Evolutionary conservation across 2,329 filamentous ascomycete species (phyloP).

Genomic region (Thielaviopsis ethacetica): DNA sequence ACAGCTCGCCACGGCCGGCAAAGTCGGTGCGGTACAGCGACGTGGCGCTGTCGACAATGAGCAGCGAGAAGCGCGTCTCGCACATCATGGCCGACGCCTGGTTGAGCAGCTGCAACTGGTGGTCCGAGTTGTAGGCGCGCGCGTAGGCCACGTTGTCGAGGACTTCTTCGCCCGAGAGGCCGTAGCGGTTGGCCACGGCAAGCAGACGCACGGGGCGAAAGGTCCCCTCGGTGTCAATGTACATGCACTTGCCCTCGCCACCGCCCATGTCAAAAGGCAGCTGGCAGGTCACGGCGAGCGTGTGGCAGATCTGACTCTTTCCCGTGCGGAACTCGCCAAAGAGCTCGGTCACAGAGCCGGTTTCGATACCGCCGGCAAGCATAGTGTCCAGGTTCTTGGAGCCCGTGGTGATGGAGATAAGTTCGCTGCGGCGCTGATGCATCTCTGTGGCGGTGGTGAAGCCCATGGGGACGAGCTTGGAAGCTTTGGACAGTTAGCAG

Average conservation of each 20-base stretch:
- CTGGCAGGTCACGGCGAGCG: constrained; percentile 94
- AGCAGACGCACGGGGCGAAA: constrained; percentile 85
- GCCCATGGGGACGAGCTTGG: constrained; percentile 94
- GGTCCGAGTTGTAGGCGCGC: constrained; percentile 94
- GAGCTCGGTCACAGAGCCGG: constrained; percentile 92
- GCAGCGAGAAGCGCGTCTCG: constrained; percentile 88
- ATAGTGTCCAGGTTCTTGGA: constrained; percentile 95
- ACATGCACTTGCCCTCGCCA: constrained; percentile 93
- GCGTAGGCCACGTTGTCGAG: constrained; percentile 97
- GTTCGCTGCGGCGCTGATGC: constrained; percentile 88
- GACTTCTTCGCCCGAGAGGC: constrained; percentile 89
- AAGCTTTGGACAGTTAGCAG: constrained; percentile 50
- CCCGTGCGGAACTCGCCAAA: constrained; percentile 97
- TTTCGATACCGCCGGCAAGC: constrained; percentile 86
- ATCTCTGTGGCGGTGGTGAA: constrained; percentile 99
- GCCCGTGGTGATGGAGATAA: constrained; percentile 95
- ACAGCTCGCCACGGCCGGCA: constrained; percentile 87
- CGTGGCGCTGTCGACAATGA: constrained; percentile 92
- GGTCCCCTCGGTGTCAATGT: constrained; percentile 96
- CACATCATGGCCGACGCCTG: constrained; percentile 99
- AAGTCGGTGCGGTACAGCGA: constrained; percentile 94
- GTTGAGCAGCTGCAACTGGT: constrained; percentile 86
- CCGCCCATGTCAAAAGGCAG: constrained; percentile 97
- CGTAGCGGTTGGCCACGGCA: constrained; percentile 85
- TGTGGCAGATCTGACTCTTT: constrained; percentile 98